A percentile compares a stretch with the other conserved stretches of the same genome.
Conservation (phyloP, 1,139 yeast species). For the Suhomyces yuchorum region DNA sequence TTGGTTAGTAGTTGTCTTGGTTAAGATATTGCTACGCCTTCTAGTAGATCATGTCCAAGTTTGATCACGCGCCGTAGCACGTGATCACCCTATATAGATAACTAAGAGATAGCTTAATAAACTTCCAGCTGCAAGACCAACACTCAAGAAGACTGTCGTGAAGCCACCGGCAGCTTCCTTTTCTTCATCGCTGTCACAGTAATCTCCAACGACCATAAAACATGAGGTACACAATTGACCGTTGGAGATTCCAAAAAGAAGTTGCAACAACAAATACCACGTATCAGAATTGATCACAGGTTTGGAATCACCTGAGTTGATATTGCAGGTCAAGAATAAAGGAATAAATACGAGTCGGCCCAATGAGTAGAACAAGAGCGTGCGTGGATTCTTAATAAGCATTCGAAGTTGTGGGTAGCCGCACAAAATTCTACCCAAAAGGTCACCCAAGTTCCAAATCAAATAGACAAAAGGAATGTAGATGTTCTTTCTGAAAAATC, state of each 20-base stretch:
- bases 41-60: background rate
- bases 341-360: slow-evolving; percentile 61
- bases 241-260: slow-evolving; percentile 79
- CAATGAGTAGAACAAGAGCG: slow-evolving; percentile 53
- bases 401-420: slow-evolving; percentile 47
- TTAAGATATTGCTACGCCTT: background rate
- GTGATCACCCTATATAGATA: slow-evolving; percentile 26
- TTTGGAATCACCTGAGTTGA: slow-evolving; percentile 35
- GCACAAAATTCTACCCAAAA: slow-evolving; percentile 73
- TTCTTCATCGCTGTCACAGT: slow-evolving; percentile 57
- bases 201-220: slow-evolving; percentile 75
- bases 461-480: slow-evolving; percentile 79
- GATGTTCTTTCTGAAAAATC: slow-evolving; percentile 47
- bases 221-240: slow-evolving; percentile 84
- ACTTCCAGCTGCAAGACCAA: slow-evolving; percentile 79
- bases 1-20: background rate
- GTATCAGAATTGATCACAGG: slow-evolving; percentile 58
- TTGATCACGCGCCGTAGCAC: no score
- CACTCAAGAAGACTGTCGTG: slow-evolving; percentile 72
- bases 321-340: slow-evolving; percentile 67
- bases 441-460: slow-evolving; percentile 88
- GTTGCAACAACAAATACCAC: slow-evolving; percentile 68
- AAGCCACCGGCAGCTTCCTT: slow-evolving; percentile 95
- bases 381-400: slow-evolving; percentile 41
- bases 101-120: slow-evolving; percentile 71